Evolutionary conservation across 2,329 filamentous ascomycete species (phyloP), one percentile per base, ranked within the genome.

Genomic region (Alternaria triticimaculans): DNA sequence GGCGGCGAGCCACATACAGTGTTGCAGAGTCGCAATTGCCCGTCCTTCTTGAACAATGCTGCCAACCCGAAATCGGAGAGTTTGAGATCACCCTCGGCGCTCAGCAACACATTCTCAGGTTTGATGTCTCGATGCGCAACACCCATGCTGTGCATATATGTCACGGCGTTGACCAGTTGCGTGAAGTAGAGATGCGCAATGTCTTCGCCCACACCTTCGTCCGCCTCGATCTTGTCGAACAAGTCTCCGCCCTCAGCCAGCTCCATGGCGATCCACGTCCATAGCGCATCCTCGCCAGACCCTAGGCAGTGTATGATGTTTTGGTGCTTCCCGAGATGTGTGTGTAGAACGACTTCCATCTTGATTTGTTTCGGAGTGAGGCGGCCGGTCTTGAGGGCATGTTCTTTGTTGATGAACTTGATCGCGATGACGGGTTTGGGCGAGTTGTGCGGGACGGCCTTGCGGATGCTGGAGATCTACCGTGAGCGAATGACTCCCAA

Each of bases 201-300:
- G 78, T 98, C 93, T 79, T 97, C 90, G 7, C 91, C 88, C n/a
- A 98, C 93, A 51, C 96, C 96, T 48, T 95, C 92, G 80, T 99
- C 96, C 18, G 96, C 94, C 82, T 99, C 96, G 72, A 99, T 98
- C 84, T 99, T 99, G 88, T 99, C 96, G 80, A 99, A 99, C 8
- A 99, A 86, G 78, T 99, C 96, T 11, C 96, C 96, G 45, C 96
- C 96, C 73, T 96, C 93, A 49, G 96, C 96, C 71, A 93, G 91
- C 81, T 99, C 96, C 94, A 99, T 97, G 43, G 94, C 95, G 72
- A 99, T 97, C 96, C 96, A 99, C 72, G 92, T 89, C 95, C 96
- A 99, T 18, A 90, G 83, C 0, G 85, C 76, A 78, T 99, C 94
- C 79, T 97, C 93, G 58, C 94, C 95, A 2, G 90, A 92, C 45